Base-by-base conservation (phyloP, 306 rosid genomes). In the Pyrus bretschneideri region DNA sequence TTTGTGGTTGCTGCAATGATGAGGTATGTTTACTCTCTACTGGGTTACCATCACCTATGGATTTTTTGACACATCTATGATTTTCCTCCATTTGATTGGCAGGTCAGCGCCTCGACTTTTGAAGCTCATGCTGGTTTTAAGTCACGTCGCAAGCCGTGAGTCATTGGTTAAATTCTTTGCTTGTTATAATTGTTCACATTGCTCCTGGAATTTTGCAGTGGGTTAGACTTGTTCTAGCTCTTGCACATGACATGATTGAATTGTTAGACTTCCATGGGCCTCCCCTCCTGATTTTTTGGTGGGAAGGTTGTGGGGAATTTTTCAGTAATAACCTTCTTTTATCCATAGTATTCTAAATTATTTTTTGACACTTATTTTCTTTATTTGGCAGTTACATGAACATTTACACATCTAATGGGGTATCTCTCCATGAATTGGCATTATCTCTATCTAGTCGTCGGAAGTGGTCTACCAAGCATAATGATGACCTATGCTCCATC, bases 51-150 rank as follows among this genome's bases (percentile, higher is more conserved):
- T 72, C 71, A 30, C 63, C 83, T 57, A 31, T 57, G 38, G 65
- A 21, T 27, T 54, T 79, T 71, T 51, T 44, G 15, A 40, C 6
- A 12, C 44, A 70, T 27, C 29, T 79, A 69, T 77, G 66, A 76
- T 60, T 65, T 11, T n/a, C 68, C 62, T 75, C 38, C 70, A 4
- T 66, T 23, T 61, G 22, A 54, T 65, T 77, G 66, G 69, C 89
- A 93, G 98, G 90, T 96, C 45, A 96, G 99, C 77, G 90, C 99
- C 49, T 96, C 99, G 4, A 86, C 72, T 69, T 96, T 96, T 85
- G 99, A 96, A 89, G 90, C 93, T 70, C 99, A 96, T 89, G 99
- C 99, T 81, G 99, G 98, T 45, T 91, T 90, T 91, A 85, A 92
- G 78, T 74, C 97, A 4, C 91, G 99, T 73, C 97, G 98, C 78